Base-by-base conservation (phyloP, 768 basidiomycete species). In the Mrakia frigida region DNA sequence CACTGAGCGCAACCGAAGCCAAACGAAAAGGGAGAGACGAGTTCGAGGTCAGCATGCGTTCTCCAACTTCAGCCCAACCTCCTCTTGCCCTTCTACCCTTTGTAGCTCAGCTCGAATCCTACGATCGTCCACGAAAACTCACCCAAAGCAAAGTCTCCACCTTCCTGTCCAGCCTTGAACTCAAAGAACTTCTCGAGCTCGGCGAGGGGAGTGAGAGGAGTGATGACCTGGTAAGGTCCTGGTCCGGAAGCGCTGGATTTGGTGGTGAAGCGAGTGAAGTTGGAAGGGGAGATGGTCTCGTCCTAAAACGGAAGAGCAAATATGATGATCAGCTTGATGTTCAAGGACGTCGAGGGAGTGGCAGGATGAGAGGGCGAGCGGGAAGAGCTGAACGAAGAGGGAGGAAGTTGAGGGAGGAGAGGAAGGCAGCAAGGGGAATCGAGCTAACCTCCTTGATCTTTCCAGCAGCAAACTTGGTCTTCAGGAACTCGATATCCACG, bases 131-230 rank as follows among this genome's bases (percentile, higher is more conserved):
- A n/a, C n/a, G n/a, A n/a, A 50, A 16, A 71, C 52, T 56, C 31
- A 72, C 71, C 71, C 25, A 72, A n/a, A 6, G 71, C 71, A 25
- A 72, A 72, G n/a, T 53, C 71, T 21, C 52, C 71, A 33, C 71
- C 71, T 21, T 53, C 59, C 71, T 35, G 25, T 37, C 65, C 65
- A 43, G 65, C 35, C 65, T 68, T 68, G 65, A 23, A 7, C 31
- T 39, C 59, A 23, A 72, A 72, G 52, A 72, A 72, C 37, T 72
- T 72, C 39, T 72, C 71, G 16, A 72, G 71, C 71, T 72, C 71
- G 13, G 71, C 50, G 33, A 72, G 52, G 13, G 71, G 71, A 13
- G 71, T 72, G 31, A 72, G 50, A 39, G 71, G 71, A 2, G 50
- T 56, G 31, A 72, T 72, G 52, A 41, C 39, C 18, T 25, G 18